Percentiles rank a stretch among this genome's conserved stretches.
phyloP scores from a whole-genome alignment of 176 grass and related monocot species.

The Paspalum notatum region DNA sequence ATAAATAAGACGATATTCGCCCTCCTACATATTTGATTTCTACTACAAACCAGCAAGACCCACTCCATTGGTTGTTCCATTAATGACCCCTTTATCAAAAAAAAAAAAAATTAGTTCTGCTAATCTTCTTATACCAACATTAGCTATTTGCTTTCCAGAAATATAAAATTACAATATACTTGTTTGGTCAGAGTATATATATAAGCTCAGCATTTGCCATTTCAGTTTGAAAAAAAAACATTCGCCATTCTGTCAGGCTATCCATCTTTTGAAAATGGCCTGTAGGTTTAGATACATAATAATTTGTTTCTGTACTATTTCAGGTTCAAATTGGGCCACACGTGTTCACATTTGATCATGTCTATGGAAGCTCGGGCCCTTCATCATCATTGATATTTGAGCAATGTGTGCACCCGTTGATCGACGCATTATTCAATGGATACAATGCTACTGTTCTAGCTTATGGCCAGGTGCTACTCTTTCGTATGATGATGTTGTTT shows the following conservation, averaged over 20 bases:
- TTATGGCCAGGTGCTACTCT: constrained; percentile 79
- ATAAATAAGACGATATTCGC: too few species aligned
- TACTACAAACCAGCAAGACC: too few species aligned
- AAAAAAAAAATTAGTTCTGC: too few species aligned
- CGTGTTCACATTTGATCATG: constrained; percentile 81
- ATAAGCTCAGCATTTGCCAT: not conserved
- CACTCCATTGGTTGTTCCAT: too few species aligned
- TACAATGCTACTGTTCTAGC: constrained; percentile 97
- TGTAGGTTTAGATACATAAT: constrained; percentile 19
- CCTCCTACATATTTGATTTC: too few species aligned
- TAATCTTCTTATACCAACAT: too few species aligned
- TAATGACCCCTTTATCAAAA: too few species aligned
- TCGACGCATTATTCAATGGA: constrained; percentile 75
- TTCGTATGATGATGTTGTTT: constrained; percentile 14
- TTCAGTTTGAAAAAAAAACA: not conserved
- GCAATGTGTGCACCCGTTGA: constrained; percentile 71
- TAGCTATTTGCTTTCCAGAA: too few species aligned
- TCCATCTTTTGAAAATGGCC: constrained; percentile 22
- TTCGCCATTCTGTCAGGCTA: not conserved
- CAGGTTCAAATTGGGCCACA: constrained; percentile 87
- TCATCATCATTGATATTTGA: constrained; percentile 65
- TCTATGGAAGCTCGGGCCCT: constrained; percentile 68
- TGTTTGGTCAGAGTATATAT: not conserved
- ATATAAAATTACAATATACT: not conserved
- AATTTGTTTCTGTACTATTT: constrained; percentile 15